Percentiles rank a stretch among this genome's conserved stretches.
These are phyloP conservation scores for Chlamydomonas incerta DNA, from an alignment of 139 green algal species.

Conservation along the genomic window DNA sequence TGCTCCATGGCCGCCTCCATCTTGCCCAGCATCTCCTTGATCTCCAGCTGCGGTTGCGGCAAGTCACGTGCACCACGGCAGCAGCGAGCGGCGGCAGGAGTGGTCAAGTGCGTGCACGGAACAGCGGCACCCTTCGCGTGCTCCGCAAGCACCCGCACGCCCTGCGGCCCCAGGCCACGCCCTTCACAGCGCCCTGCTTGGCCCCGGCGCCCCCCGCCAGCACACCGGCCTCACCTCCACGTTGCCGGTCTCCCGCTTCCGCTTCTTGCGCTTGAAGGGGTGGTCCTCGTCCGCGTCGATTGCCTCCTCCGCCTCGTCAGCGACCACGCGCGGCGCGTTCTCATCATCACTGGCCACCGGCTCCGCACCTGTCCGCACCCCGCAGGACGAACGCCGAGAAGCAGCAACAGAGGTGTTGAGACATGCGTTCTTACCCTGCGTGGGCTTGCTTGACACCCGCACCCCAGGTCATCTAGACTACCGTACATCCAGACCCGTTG, in stretches of 20 bases:
- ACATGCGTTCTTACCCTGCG: no score
- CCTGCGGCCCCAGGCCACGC: no score
- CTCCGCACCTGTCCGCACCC: conserved; percentile 18
- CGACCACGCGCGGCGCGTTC: neutral
- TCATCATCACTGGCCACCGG: neutral
- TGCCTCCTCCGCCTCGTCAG: conserved; percentile 49
- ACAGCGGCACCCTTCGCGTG: no score
- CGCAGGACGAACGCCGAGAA: neutral
- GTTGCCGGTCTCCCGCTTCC: conserved; percentile 48
- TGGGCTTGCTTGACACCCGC: no score
- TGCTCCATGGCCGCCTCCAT: conserved; percentile 60
- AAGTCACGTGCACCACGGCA: no score
- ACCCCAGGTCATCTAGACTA: neutral
- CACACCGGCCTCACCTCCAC: conserved; percentile 2
- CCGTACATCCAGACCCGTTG: no score
- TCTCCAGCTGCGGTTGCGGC: conserved; percentile 18
- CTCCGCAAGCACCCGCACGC: no score
- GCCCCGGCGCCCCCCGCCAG: no score
- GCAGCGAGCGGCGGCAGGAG: no score
- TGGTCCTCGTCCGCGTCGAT: conserved; percentile 35
- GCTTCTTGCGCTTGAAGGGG: conserved; percentile 51
- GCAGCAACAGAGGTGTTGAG: no score
- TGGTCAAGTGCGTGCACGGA: no score
- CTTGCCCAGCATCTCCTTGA: conserved; percentile 54
- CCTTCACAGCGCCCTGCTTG: no score